Conservation (phyloP, 1,139 yeast species). For the Suhomyces chickasaworum region DNA sequence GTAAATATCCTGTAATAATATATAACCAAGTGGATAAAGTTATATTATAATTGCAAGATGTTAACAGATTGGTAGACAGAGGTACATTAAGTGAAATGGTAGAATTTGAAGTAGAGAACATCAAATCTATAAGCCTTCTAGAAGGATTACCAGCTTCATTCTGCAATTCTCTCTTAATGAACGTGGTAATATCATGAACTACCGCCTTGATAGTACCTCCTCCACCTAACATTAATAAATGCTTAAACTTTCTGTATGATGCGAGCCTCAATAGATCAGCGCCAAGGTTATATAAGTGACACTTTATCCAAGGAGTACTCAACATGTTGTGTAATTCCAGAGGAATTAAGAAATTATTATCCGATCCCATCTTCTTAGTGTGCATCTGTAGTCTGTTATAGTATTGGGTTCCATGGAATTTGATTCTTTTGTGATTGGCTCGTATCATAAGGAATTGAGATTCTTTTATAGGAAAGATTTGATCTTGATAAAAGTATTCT, state of each 20-base stretch:
- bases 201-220: conserved; percentile 40
- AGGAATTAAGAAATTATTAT: conserved; percentile 13
- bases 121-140: conserved; percentile 28
- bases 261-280: conserved; percentile 39
- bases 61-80: conserved; percentile 6
- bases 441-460: conserved; percentile 9
- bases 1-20: conserved; percentile 40
- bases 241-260: conserved; percentile 38
- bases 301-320: conserved; percentile 33
- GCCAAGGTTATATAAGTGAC: conserved; percentile 40
- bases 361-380: conserved; percentile 2
- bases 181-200: conserved; percentile 41
- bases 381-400: conserved; percentile 11
- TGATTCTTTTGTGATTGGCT: conserved; percentile 11
- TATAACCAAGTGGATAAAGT: conserved; percentile 32
- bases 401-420: conserved; percentile 10
- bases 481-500: not conserved
- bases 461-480: not conserved
- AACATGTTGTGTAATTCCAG: conserved; percentile 19
- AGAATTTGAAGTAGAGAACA: conserved; percentile 14
- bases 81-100: conserved; percentile 8
- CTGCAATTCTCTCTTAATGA: conserved; percentile 34
- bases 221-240: conserved; percentile 33
- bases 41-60: conserved; percentile 15
- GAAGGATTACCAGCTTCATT: conserved; percentile 21